Base-by-base conservation (phyloP, 1,284 basidiomycete genomes). In the Schizophyllum amplum region DNA sequence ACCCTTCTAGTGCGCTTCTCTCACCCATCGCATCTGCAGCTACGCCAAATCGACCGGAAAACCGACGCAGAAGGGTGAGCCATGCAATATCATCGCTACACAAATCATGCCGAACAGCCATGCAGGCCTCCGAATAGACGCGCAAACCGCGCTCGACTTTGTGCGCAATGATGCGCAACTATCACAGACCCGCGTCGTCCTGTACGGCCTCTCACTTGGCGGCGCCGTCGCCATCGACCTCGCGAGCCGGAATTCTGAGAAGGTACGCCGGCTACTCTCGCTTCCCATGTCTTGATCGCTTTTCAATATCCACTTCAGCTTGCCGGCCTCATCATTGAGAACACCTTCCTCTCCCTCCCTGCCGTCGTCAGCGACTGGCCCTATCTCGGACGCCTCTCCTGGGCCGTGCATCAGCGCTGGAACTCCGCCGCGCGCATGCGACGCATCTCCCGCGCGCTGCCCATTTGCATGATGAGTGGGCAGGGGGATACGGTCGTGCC, bases 171-270 rank as follows among this genome's bases (percentile, higher is more conserved):
- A 74, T 26, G 57, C 67, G 0, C 57, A 63, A 22, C 62, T 74
- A 4, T 64, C 66, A 0, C 50, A 62, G 9, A 59, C 53, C 4
- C 71, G 70, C 20, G 65, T 72, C 11, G 66, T 76, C 21, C 25
- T 75, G 6, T 73, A 67, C 51, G 75, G 75, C 1, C 70, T 71
- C 53, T 75, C 74, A 0, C 64, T 76, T 1, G 75, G 75, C 11
- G 75, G 75, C 1, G 75, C 72, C 9, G 74, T 77, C 17, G 75
- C 75, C 1, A 74, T 76, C 50, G 71, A 75, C 59, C 69, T 76
- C 20, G 67, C 71, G 0, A 69, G 69, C 56, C 66, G 69, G 17
- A 75, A 76, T 62, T 59, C 70, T 4, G 53, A 62, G 25, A 67
- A 67, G 58, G 65, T 67, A 49, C 11, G 61, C 15, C 33, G 23